phyloP scores from a whole-genome alignment of 768 basidiomycete genomes.

The Kwoniella dejecticola region DNA sequence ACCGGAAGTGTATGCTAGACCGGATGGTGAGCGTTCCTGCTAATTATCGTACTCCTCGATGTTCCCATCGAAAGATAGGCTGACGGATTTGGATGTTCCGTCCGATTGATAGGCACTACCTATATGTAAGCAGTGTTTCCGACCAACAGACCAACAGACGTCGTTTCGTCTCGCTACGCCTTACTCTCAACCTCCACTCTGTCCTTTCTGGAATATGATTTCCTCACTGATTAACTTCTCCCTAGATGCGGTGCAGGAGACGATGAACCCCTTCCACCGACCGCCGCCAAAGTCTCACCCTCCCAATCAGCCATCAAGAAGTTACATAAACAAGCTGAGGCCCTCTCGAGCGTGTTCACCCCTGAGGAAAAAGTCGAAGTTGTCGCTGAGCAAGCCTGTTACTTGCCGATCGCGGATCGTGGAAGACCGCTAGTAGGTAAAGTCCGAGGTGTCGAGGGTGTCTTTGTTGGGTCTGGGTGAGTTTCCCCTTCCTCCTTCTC shows the following conservation, averaged over 20 bases:
- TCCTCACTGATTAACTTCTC: no score
- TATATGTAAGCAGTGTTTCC: slow-evolving; percentile 46
- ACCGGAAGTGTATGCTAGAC: slow-evolving; percentile 58
- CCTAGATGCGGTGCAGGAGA: slow-evolving; percentile 82
- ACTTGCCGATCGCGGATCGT: slow-evolving; percentile 63
- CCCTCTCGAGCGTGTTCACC: slow-evolving; percentile 50
- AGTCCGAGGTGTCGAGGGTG: slow-evolving; percentile 64
- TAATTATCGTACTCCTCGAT: background rate
- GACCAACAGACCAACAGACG: no score
- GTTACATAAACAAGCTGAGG: slow-evolving; percentile 53
- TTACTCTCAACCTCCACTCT: no score
- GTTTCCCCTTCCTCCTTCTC: slow-evolving; percentile 58
- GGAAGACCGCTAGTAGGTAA: slow-evolving; percentile 76
- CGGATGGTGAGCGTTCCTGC: slow-evolving; percentile 49
- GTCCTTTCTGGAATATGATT: no score
- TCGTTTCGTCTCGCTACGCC: no score
- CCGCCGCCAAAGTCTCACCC: slow-evolving; percentile 71
- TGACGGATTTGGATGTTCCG: no score
- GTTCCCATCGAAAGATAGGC: no score
- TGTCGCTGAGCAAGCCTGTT: slow-evolving; percentile 70
- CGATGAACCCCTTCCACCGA: slow-evolving; percentile 66
- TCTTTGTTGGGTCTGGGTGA: slow-evolving; percentile 76
- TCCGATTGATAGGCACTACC: slow-evolving; percentile 44
- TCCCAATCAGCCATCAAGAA: slow-evolving; percentile 64
- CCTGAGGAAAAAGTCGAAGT: slow-evolving; percentile 60